Conservation (phyloP, 1,139 yeast genomes). For the Protomyces inundatus region DNA sequence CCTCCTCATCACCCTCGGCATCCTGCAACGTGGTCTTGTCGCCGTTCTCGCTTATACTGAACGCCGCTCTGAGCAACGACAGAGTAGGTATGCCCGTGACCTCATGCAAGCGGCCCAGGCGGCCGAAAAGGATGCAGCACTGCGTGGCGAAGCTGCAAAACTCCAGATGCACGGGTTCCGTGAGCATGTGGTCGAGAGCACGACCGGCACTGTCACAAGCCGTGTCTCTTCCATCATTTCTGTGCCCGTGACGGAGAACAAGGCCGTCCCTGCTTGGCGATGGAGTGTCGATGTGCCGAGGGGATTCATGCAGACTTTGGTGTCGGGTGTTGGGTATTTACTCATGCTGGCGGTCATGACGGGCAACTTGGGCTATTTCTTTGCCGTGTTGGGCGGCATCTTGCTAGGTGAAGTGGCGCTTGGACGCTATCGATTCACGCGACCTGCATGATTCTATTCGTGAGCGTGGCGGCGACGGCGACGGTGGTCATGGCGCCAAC, state of each 20-base stretch:
- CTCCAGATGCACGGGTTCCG: not conserved
- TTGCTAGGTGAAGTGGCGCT: conserved; percentile 35
- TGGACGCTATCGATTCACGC: conserved; percentile 32
- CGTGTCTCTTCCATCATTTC: not conserved
- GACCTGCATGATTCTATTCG: conserved; percentile 27
- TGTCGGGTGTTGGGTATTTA: conserved; percentile 33
- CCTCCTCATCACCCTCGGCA: conserved; percentile 34
- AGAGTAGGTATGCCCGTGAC: conserved; percentile 26
- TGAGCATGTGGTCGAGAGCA: not conserved
- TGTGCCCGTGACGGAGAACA: not conserved
- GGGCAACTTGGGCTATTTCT: conserved; percentile 35
- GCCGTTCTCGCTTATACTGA: conserved; percentile 17
- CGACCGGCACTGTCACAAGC: conserved; percentile 6
- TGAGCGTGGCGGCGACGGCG: not conserved
- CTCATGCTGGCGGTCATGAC: conserved; percentile 37
- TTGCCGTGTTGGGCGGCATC: conserved; percentile 35
- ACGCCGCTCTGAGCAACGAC: conserved; percentile 30
- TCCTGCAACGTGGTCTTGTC: conserved; percentile 30
- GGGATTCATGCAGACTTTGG: conserved; percentile 32
- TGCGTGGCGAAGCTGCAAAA: not conserved
- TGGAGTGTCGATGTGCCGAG: conserved; percentile 34
- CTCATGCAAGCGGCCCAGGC: not conserved
- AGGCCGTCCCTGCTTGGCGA: conserved; percentile 32
- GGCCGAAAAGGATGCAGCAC: not conserved
- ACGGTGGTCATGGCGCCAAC: conserved; percentile 35